Evolutionary conservation across 2,329 filamentous ascomycete genomes (phyloP).

Genomic region (Orbilia blumenaviensis): DNA sequence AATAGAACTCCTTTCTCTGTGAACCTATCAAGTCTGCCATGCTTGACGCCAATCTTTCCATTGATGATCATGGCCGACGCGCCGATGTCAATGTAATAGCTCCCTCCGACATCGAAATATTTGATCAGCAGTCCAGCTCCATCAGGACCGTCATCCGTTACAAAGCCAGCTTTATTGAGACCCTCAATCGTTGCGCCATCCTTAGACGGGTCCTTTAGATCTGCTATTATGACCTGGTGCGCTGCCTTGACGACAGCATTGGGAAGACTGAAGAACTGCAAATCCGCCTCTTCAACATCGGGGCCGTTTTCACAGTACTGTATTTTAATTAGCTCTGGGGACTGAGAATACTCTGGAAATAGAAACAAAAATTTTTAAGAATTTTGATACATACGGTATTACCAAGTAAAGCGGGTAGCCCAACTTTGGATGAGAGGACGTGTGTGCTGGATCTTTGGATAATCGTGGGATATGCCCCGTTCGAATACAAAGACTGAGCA

Average conservation of each 20-base stretch:
- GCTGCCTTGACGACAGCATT: constrained; percentile 70
- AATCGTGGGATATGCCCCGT: constrained; percentile 72
- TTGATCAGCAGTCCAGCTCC: constrained; percentile 69
- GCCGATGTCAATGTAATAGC: constrained; percentile 77
- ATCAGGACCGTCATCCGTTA: constrained; percentile 69
- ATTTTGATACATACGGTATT: constrained; percentile 60
- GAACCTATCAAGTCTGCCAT: constrained; percentile 67
- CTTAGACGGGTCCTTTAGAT: constrained; percentile 47
- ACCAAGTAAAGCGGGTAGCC: constrained; percentile 67
- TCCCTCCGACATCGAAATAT: constrained; percentile 73
- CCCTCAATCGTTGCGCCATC: constrained; percentile 62
- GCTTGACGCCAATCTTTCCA: constrained; percentile 72
- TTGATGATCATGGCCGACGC: constrained; percentile 70
- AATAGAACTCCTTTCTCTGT: constrained; percentile 64
- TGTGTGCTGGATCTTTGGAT: constrained; percentile 74
- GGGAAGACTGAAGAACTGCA: constrained; percentile 69
- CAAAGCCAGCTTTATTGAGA: constrained; percentile 70
- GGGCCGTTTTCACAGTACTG: constrained; percentile 66
- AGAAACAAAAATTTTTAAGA: neutral
- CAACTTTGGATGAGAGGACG: constrained; percentile 69
- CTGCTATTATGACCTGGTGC: constrained; percentile 60
- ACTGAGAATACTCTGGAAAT: no score
- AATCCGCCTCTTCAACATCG: constrained; percentile 72
- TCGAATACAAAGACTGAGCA: constrained; percentile 73
- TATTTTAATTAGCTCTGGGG: neutral